Evolutionary conservation across 352 stramenopile genomes (phyloP).

Genomic region (Phytopythium aichiense): DNA sequence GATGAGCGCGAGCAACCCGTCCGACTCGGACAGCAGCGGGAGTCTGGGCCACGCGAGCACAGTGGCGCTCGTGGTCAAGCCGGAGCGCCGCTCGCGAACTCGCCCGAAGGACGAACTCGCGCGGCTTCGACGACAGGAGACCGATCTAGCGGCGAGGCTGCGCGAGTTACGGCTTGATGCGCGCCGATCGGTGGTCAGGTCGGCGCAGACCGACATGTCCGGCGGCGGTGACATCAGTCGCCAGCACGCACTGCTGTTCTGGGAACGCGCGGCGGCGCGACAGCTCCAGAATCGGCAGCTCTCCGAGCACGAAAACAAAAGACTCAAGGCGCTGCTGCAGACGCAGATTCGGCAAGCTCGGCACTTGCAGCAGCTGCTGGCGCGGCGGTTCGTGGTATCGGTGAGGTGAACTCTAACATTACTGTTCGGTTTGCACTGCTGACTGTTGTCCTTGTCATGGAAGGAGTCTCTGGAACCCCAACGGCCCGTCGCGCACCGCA

Average conservation of each 20-base stretch:
- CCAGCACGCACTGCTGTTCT: constrained; percentile 15
- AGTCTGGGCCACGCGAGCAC: no score
- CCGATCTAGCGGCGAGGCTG: background rate
- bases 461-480: background rate
- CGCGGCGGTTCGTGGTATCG: constrained; percentile 10
- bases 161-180: background rate
- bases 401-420: background rate
- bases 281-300: constrained; percentile 20
- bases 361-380: constrained; percentile 18
- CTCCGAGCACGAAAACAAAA: constrained; percentile 24
- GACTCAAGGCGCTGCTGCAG: constrained; percentile 26
- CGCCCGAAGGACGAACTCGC: constrained; percentile 5
- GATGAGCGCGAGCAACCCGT: background rate
- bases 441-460: background rate
- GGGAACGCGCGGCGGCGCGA: constrained; percentile 24
- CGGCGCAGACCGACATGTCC: background rate
- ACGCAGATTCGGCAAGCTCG: constrained; percentile 22
- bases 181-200: background rate
- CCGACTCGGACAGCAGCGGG: background rate
- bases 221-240: no score
- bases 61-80: background rate
- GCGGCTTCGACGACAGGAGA: background rate
- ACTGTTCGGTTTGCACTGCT: background rate
- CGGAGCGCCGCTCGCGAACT: background rate
- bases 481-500: background rate